These are phyloP conservation scores for Tolypocladium tropicale DNA, from an alignment of 2,329 filamentous ascomycete genomes.

Conservation along the genomic window DNA sequence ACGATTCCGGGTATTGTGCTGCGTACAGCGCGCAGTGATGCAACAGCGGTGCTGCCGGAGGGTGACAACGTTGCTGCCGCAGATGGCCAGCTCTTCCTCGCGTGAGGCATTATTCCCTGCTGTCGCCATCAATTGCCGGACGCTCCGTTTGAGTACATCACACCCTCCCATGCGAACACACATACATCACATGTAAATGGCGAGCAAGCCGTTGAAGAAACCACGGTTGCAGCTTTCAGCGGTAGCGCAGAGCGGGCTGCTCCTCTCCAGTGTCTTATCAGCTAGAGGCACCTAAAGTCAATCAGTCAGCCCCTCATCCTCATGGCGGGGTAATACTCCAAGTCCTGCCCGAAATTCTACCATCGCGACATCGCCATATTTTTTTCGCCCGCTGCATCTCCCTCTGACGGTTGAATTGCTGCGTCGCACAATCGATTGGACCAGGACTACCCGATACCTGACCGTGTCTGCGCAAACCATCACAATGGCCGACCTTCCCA, in stretches of 20 bases:
- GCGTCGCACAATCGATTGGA: neutral
- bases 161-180: neutral
- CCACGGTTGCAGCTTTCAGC: too few relatives aligned
- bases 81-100: too few relatives aligned
- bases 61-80: too few relatives aligned
- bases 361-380: neutral
- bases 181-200: neutral
- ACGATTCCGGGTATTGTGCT: too few relatives aligned
- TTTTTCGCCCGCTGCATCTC: neutral
- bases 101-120: too few relatives aligned
- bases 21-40: too few relatives aligned
- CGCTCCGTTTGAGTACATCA: neutral
- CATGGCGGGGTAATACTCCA: neutral
- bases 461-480: neutral
- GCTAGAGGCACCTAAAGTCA: too few relatives aligned
- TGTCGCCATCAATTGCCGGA: neutral
- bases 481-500: slow-evolving; percentile 43
- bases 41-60: too few relatives aligned
- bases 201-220: too few relatives aligned
- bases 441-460: neutral
- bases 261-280: neutral
- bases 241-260: neutral
- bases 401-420: neutral
- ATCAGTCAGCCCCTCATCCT: neutral
- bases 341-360: neutral